Percentiles rank a stretch among this genome's conserved stretches.
Conservation (phyloP, 306 rosid species). For the Amphicarpaea edgeworthii region DNA sequence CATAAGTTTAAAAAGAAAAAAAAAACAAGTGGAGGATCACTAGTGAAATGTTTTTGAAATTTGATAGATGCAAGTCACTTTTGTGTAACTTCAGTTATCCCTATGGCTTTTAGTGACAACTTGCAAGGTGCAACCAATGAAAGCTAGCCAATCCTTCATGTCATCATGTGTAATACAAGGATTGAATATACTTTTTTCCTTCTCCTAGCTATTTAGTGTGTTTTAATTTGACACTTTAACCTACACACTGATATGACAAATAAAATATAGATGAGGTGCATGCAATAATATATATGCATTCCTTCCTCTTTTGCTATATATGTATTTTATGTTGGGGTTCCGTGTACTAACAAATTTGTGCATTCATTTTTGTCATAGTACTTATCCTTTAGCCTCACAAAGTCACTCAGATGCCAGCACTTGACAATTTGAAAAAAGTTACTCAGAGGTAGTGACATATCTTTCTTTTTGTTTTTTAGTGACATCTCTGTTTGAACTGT, state of each 20-base stretch:
- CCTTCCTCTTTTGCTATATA: background rate
- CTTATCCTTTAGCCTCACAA: background rate
- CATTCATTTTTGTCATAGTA: background rate
- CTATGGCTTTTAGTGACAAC: slow-evolving; percentile 32
- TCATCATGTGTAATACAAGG: background rate
- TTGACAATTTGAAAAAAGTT: slow-evolving; percentile 38
- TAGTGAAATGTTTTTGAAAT: background rate
- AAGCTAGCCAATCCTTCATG: slow-evolving; percentile 39
- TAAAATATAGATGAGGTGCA: background rate
- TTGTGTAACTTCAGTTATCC: slow-evolving; percentile 1
- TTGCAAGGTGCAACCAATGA: slow-evolving; percentile 54
- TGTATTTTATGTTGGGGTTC: slow-evolving; percentile 1
- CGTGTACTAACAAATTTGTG: background rate
- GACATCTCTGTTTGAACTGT: too few relatives aligned
- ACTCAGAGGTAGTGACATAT: too few relatives aligned
- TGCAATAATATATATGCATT: slow-evolving; percentile 1
- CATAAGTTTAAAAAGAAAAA: too few relatives aligned
- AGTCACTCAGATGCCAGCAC: slow-evolving; percentile 37
- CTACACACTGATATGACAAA: background rate
- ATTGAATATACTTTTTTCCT: slow-evolving; percentile 2
- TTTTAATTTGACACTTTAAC: slow-evolving; percentile 11
- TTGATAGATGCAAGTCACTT: slow-evolving; percentile 12
- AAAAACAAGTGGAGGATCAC: background rate
- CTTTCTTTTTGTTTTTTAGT: too few relatives aligned
- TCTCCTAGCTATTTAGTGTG: background rate